These are phyloP conservation scores for Heimioporus sp. DNA, from an alignment of 768 basidiomycete species.

Conservation along the genomic window DNA sequence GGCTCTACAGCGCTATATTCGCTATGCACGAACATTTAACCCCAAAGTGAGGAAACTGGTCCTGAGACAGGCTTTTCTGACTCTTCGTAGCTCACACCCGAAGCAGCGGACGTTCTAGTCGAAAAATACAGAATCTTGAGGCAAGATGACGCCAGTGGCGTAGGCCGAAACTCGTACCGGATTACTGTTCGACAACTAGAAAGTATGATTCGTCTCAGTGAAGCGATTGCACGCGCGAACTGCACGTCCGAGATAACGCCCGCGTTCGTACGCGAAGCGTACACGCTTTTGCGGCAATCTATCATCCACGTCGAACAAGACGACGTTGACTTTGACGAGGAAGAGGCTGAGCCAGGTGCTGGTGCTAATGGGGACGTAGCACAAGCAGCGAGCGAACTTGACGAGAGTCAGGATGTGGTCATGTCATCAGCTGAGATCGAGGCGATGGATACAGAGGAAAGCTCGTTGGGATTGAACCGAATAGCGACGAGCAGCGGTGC, in stretches of 20 bases:
- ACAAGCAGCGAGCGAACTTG: constrained; percentile 36
- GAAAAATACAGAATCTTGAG: constrained; percentile 92
- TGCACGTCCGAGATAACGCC: constrained; percentile 97
- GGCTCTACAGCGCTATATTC: constrained; percentile 93
- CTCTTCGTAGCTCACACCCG: constrained; percentile 73
- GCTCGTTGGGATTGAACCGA: constrained; percentile 39
- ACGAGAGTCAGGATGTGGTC: constrained; percentile 58
- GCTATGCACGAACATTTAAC: constrained; percentile 95
- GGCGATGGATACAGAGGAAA: constrained; percentile 50
- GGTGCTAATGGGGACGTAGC: constrained; percentile 35
- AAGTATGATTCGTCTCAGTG: constrained; percentile 96
- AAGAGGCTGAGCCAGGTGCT: constrained; percentile 50
- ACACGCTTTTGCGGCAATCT: constrained; percentile 88
- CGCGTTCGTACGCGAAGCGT: constrained; percentile 93
- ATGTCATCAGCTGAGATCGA: constrained; percentile 64
- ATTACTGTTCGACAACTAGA: constrained; percentile 98
- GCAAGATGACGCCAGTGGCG: constrained; percentile 89
- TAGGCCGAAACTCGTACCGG: constrained; percentile 88
- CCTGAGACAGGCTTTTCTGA: constrained; percentile 5
- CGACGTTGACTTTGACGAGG: constrained; percentile 96
- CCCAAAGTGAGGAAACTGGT: constrained; percentile 65
- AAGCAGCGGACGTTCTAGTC: constrained; percentile 89
- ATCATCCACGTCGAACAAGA: constrained; percentile 99
- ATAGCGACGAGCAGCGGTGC: constrained; percentile 35
- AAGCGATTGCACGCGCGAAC: constrained; percentile 96